Evolutionary conservation across 1,139 yeast genomes (phyloP).

Genomic region (Hyphopichia burtonii): DNA sequence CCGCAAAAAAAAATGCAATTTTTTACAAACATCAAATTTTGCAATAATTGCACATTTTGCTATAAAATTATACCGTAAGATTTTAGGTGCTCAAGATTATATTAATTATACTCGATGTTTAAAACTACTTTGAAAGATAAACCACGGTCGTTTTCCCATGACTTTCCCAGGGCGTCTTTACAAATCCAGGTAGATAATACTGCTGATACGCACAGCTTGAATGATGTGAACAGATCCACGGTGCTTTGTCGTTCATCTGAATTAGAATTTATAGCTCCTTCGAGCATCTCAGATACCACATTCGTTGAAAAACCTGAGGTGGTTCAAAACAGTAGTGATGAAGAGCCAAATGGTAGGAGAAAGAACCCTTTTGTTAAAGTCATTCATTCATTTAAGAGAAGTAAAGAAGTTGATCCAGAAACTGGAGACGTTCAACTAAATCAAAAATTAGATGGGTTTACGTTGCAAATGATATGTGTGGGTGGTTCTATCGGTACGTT

Average conservation of each 20-base stretch:
- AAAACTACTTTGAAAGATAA: neutral
- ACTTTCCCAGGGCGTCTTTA: neutral
- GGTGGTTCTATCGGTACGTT: slow-evolving; percentile 23
- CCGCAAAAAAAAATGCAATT: too few species aligned
- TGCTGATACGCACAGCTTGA: neutral
- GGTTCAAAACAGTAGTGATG: neutral
- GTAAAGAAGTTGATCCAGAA: slow-evolving; percentile 7
- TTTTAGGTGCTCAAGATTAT: too few species aligned
- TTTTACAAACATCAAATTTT: neutral
- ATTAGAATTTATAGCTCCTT: neutral
- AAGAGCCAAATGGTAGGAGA: too few species aligned
- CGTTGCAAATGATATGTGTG: slow-evolving; percentile 22
- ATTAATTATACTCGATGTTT: too few species aligned
- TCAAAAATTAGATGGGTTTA: slow-evolving; percentile 11
- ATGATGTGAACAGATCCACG: neutral
- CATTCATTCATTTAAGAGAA: slow-evolving; percentile 13
- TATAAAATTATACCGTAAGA: too few species aligned
- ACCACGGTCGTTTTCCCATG: neutral
- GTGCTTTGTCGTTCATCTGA: neutral
- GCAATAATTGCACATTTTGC: too few species aligned
- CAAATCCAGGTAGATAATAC: neutral
- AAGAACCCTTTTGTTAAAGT: slow-evolving; percentile 4
- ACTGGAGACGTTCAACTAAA: slow-evolving; percentile 7
- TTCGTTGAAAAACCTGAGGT: too few species aligned
- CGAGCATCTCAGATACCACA: neutral